Evolutionary conservation across 306 rosid genomes (phyloP).

Genomic region (Prunus mongolica): DNA sequence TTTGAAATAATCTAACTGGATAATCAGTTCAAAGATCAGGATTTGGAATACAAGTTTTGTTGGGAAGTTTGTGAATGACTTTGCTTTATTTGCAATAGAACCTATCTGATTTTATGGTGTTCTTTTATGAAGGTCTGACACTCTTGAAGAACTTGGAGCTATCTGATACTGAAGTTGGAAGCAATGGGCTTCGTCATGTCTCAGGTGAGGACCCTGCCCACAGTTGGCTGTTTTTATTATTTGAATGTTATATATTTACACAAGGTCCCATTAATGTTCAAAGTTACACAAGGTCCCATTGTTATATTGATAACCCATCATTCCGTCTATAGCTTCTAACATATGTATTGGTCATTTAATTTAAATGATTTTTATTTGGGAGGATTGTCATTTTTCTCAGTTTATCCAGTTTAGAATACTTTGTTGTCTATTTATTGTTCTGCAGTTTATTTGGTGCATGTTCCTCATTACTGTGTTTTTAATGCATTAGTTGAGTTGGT

Average conservation of each 20-base stretch:
- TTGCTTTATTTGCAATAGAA: neutral
- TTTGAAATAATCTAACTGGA: neutral
- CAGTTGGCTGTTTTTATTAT: neutral
- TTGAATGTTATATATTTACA: neutral
- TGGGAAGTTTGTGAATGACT: neutral
- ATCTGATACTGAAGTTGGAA: slow-evolving; percentile 71
- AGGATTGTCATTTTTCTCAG: too few relatives aligned
- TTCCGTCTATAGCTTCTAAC: too few relatives aligned
- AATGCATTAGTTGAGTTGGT: neutral
- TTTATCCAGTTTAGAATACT: neutral
- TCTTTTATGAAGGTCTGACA: slow-evolving; percentile 40
- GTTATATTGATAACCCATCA: too few relatives aligned
- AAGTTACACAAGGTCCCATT: too few relatives aligned
- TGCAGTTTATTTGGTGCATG: neutral
- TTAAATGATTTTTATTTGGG: too few relatives aligned
- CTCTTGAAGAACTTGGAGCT: slow-evolving; percentile 58
- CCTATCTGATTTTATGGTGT: neutral
- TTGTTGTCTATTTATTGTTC: neutral
- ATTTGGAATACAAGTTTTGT: too few relatives aligned
- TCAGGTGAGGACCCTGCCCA: slow-evolving; percentile 36
- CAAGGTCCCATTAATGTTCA: neutral
- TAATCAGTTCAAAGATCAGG: neutral
- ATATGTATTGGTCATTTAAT: too few relatives aligned
- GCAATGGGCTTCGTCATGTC: slow-evolving; percentile 57
- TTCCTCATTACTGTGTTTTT: neutral